Percentiles rank a stretch among this genome's conserved stretches.
phyloP scores from a whole-genome alignment of 2,329 filamentous ascomycete genomes.

The Pseudogymnoascus sp. region DNA sequence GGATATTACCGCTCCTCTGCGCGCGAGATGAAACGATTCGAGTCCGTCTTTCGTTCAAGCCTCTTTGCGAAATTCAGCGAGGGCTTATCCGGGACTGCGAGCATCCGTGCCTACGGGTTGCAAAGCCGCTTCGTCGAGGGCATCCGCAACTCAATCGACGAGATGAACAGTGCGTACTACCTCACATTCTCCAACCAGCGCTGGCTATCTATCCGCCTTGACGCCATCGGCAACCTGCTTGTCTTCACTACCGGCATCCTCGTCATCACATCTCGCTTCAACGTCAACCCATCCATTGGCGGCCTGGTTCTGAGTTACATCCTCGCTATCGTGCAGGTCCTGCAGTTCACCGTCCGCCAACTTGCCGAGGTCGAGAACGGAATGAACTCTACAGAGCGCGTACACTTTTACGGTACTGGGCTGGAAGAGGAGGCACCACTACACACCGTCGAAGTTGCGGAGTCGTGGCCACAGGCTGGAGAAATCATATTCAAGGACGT shows the following conservation, averaged over 20 bases:
- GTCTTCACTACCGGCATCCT: slow-evolving; percentile 85
- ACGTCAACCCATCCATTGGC: slow-evolving; percentile 72
- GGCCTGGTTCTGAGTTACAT: slow-evolving; percentile 92
- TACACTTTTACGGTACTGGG: slow-evolving; percentile 80
- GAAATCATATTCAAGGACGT: slow-evolving; percentile 71
- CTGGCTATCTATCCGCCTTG: slow-evolving; percentile 81
- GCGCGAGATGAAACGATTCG: slow-evolving; percentile 89
- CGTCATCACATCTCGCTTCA: slow-evolving; percentile 85
- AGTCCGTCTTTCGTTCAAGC: slow-evolving; percentile 75
- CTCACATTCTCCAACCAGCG: slow-evolving; percentile 92
- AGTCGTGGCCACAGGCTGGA: slow-evolving; percentile 78
- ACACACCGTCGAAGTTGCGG: slow-evolving; percentile 63
- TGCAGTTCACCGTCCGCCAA: slow-evolving; percentile 91
- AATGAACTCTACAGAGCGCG: slow-evolving; percentile 92
- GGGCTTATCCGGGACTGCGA: slow-evolving; percentile 73
- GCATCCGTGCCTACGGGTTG: slow-evolving; percentile 83
- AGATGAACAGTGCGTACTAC: slow-evolving; percentile 92
- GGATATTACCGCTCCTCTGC: slow-evolving; percentile 87
- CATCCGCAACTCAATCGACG: slow-evolving; percentile 67
- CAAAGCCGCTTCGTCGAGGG: slow-evolving; percentile 64
- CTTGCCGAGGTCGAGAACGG: slow-evolving; percentile 94
- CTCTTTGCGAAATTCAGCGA: slow-evolving; percentile 92
- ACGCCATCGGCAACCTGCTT: slow-evolving; percentile 73
- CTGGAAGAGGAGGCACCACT: slow-evolving; percentile 85
- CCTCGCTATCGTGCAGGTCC: slow-evolving; percentile 85